Conservation (phyloP, 106 monocot species). For the Alisma plantagoaquatica region DNA sequence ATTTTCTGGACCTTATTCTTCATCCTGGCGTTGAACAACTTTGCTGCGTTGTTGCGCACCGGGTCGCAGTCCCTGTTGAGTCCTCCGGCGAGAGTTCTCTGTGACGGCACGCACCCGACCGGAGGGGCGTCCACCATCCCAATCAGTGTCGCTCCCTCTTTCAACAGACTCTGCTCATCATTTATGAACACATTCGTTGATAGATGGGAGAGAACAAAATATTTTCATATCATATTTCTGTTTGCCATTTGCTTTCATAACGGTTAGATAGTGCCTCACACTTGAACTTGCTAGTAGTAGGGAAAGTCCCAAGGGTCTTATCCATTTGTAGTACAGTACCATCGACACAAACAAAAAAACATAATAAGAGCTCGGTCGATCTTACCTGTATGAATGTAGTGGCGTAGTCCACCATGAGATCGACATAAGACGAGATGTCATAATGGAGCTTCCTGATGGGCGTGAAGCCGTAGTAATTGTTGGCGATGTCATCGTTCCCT, state of each 20-base stretch:
- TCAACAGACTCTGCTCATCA: slow-evolving; percentile 20
- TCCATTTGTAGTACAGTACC: no score
- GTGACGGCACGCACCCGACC: slow-evolving; percentile 63
- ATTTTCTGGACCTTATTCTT: not conserved
- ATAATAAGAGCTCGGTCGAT: not conserved
- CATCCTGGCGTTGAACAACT: slow-evolving; percentile 25
- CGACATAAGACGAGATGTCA: slow-evolving; percentile 38
- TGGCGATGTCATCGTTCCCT: slow-evolving; percentile 47
- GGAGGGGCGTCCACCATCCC: slow-evolving; percentile 44
- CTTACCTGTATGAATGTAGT: slow-evolving; percentile 40
- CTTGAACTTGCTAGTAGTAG: no score
- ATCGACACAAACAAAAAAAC: slow-evolving; percentile 20
- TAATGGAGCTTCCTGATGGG: slow-evolving; percentile 19
- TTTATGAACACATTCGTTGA: no score
- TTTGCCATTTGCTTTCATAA: no score
- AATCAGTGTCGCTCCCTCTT: slow-evolving; percentile 34
- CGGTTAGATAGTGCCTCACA: no score
- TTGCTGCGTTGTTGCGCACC: slow-evolving; percentile 38
- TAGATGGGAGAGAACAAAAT: slow-evolving; percentile 1
- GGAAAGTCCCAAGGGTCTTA: no score
- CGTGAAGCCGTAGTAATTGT: slow-evolving; percentile 29
- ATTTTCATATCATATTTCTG: no score
- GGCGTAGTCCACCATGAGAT: slow-evolving; percentile 25
- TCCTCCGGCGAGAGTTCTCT: slow-evolving; percentile 53
- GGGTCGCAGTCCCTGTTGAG: slow-evolving; percentile 27